Base-by-base conservation (phyloP, 345 rosid species). In the Arabidopsis thaliana region DNA sequence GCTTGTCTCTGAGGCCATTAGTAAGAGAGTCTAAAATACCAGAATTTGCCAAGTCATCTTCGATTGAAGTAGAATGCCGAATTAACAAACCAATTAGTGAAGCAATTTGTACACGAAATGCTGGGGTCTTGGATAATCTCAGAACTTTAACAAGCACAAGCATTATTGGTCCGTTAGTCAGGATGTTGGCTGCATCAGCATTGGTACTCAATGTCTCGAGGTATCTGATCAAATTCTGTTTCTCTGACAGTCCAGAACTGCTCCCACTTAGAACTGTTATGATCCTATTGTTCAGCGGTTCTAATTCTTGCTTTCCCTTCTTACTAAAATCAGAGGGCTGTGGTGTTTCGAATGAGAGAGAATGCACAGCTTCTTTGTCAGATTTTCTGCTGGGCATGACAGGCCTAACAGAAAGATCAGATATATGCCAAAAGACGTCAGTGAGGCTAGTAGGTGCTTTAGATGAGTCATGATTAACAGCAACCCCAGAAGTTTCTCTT, bases 341-440 rank as follows among this genome's bases (percentile, higher is more conserved):
- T 70, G 83, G 71, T 11, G 85, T 85, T 82, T 90, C 96, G 61
- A 95, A 92, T 37, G 96, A 88, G 65, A 92, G 91, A 44, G 96
- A 85, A 63, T 91, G 96, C 69, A 82, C 72, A 58, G 61, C 75
- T 59, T 84, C 93, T 86, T 87, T 95, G 72, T 90, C 94, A 71
- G 91, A 86, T 87, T 92, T 95, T 78, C 87, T 89, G 80, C 90
- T 87, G 49, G 99, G 99, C 97, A 95, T 89, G 66, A 95, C 99
- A 4, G 99, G 99, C 77, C 99, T 88, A 62, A 95, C 96, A 16
- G 98, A 85, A 69, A 92, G 96, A 82, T 95, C 99, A 59, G 98
- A 90, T 67, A 88, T 82, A 83, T 95, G 99, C 99, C 99, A 92
- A 67, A 92, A 69, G 76, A 89, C 84, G 71, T 92, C 80, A 36